Base-by-base conservation (phyloP, 2,329 filamentous ascomycete species). In the Aureobasidium sp. region DNA sequence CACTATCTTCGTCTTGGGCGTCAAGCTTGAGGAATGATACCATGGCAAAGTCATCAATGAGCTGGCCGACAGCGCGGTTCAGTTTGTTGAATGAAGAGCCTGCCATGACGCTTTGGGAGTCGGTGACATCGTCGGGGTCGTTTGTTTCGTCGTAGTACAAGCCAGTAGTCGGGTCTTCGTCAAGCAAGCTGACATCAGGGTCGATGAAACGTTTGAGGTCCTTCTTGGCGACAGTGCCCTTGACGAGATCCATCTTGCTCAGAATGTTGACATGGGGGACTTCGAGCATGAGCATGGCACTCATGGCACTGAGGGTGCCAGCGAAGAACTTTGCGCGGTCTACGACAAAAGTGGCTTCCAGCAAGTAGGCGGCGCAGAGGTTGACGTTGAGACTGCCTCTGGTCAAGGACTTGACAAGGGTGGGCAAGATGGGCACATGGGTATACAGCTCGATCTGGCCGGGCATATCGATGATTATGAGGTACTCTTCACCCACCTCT, bases 401-500 rank as follows among this genome's bases (percentile, higher is more conserved):
- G 45, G 88, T 91, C 57, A 97, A 82, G 72, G 90, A 90, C 70
- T 87, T 88, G 67, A 93, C 87, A 52, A 99, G 84, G 22, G 86
- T 84, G 1, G 94, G 94, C 36, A 99, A 80, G 67, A 99, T 89
- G 42, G 94, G 94, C 37, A 97, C 89, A 74, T 99, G 94, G 2
- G 93, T 97, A 78, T 97, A 99, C 15, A 99, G 85, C 78, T 99
- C 94, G 75, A 99, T 97, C 79, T 99, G 94, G 62, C 94, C 94
- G 0, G 94, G 94, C 89, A 97, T 97, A 77, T 99, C 94, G 77
- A 99, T 91, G 66, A 99, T 89, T 75, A 97, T 96, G 66, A 99
- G 84, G 75, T 96, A 97, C 70, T 97, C 94, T 70, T 99, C 94
- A 11, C 90, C 93, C 62, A 96, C 81, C 45, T 86, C 84, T 69